phyloP scores from a whole-genome alignment of 495 filamentous ascomycete genomes.

The Halenospora varia region DNA sequence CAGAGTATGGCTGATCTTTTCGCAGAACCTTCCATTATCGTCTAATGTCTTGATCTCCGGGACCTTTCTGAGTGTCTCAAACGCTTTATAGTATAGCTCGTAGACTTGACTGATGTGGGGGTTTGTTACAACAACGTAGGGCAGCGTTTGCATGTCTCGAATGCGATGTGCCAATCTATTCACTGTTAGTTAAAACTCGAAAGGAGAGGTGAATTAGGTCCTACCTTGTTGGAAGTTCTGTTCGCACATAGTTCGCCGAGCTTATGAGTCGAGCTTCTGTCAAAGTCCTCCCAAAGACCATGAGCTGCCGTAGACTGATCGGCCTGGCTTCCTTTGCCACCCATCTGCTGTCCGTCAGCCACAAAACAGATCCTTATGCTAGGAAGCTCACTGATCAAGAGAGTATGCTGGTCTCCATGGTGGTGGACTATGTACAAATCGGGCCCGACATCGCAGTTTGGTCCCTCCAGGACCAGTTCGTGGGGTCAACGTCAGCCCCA shows the following conservation, averaged over 20 bases:
- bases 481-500: conserved; percentile 22
- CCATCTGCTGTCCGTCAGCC: conserved; percentile 55
- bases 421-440: conserved; percentile 33
- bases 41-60: conserved; percentile 79
- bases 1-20: conserved; percentile 71
- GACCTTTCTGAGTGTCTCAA: conserved; percentile 81
- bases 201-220: too few relatives aligned
- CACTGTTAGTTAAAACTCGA: too few relatives aligned
- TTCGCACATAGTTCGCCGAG: conserved; percentile 96
- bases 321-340: conserved; percentile 79
- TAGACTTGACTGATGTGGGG: conserved; percentile 90
- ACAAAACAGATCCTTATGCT: conserved; percentile 21
- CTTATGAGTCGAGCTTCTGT: conserved; percentile 86
- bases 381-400: conserved; percentile 74
- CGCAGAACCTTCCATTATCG: conserved; percentile 88
- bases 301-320: conserved; percentile 86
- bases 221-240: conserved; percentile 86
- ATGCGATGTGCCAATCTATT: conserved; percentile 85
- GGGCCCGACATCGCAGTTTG: background rate
- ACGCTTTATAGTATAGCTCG: conserved; percentile 93
- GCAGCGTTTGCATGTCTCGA: conserved; percentile 94
- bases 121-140: conserved; percentile 96
- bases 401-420: conserved; percentile 78
- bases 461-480: conserved; percentile 9
- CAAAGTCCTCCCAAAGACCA: conserved; percentile 86